Evolutionary conservation across 108 stramenopile genomes (phyloP).

Genomic region (Hondaea fermentalgiana): DNA sequence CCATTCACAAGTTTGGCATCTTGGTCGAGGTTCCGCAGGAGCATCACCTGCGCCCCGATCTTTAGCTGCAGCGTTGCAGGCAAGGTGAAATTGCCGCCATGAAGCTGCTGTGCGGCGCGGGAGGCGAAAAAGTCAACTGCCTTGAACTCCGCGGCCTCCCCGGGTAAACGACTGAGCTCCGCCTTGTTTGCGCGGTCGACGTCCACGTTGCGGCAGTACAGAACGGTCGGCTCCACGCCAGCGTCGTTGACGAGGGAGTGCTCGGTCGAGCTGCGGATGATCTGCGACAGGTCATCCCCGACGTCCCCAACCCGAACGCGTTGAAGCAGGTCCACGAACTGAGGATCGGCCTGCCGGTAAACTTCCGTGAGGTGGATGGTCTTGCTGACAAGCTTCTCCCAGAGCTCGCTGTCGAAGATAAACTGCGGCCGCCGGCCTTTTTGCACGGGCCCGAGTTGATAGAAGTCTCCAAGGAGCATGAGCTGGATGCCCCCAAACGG

Average conservation of each 20-base stretch:
- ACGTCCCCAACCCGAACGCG: conserved; percentile 45
- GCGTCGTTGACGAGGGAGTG: not conserved
- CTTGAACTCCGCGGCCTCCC: not conserved
- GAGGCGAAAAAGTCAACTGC: too few relatives aligned
- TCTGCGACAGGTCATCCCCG: not conserved
- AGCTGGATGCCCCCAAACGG: conserved; percentile 70
- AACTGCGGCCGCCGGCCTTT: conserved; percentile 25
- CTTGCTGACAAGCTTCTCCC: conserved; percentile 28
- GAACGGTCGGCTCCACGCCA: conserved; percentile 55
- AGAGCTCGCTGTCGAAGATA: conserved; percentile 43
- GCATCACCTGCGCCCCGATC: conserved; percentile 42
- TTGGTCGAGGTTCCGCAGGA: conserved; percentile 40
- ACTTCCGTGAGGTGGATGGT: conserved; percentile 39
- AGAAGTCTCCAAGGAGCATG: conserved; percentile 62
- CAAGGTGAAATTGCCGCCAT: not conserved
- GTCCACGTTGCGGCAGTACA: conserved; percentile 58
- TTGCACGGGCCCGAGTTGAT: conserved; percentile 63
- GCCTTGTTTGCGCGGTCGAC: conserved; percentile 52
- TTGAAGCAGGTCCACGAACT: conserved; percentile 52
- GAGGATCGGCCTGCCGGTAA: conserved; percentile 46
- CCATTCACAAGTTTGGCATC: conserved; percentile 56
- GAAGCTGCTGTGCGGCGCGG: too few relatives aligned
- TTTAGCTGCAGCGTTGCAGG: conserved; percentile 21
- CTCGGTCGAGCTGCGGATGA: conserved; percentile 22
- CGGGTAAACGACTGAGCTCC: too few relatives aligned